Base-by-base conservation (phyloP, 352 stramenopile genomes). In the Globisporangium perplexum region DNA sequence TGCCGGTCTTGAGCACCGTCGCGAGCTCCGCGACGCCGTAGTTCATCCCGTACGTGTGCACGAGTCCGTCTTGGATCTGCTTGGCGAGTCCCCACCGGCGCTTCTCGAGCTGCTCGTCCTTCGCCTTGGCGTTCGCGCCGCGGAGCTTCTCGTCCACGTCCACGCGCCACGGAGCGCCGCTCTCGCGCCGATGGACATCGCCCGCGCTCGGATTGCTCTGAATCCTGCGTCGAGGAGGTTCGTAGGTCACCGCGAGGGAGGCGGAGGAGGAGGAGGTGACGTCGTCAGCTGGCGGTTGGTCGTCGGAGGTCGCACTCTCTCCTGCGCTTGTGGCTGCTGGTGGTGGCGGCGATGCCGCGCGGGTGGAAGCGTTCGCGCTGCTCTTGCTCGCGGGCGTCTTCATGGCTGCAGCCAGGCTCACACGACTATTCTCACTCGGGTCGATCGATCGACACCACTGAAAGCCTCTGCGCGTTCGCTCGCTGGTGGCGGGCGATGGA, bases 1-100 rank as follows among this genome's bases (percentile, higher is more conserved):
- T 62, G 0, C 75, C 77, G n/a, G 77, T 69, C 38, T 84, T 85
- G 43, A 89, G 55, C 15, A 91, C 48, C 7, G 66, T 83, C 14
- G 76, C 62, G 7, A 91, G 69, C 52, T 91, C 77, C 0, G 77
- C 66, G 22, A 89, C 66, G 15, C 76, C 81, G 53, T 89, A 85
- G 56, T 87, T 88, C 56, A 89, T 79, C 23, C 67, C 71, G 53
- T 73, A 88, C 35, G 74, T 84, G 63, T 89, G 74, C 62, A 87
- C 59, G 7, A 89, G 59, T 0, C 76, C 76, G 38, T 89, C 72
- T 46, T 91, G 80, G 5, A 86, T 59, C 51, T 91, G 77, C 46
- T 91, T 91, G 22, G 75, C 77, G 6, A 91, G 68, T 5, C 73
- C 80, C 73, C 78, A 86, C 3, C 80, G 74, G 4, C 77, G 75